Evolutionary conservation across 176 grass and related monocot genomes (phyloP).

Genomic region (barley (Hordeum vulgare)): DNA sequence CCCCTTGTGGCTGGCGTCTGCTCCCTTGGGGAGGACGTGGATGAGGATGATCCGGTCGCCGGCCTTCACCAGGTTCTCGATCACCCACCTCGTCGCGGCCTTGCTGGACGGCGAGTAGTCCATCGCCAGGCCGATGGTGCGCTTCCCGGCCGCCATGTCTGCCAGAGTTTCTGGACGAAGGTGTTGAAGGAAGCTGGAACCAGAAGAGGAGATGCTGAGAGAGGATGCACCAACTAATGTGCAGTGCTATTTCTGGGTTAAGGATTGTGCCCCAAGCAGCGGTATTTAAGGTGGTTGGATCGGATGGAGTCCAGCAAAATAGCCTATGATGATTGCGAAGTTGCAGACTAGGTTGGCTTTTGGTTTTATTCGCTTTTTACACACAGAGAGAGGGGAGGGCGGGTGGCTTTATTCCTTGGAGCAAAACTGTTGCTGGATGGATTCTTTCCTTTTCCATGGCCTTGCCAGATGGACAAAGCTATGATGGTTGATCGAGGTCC

Average conservation of each 20-base stretch:
- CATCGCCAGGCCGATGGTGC: constrained; percentile 56
- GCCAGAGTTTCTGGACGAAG: constrained; percentile 4
- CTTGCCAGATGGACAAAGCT: constrained; percentile 21
- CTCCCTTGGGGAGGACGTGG: constrained; percentile 52
- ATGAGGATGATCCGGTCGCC: constrained; percentile 55
- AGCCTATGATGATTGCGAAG: constrained; percentile 4
- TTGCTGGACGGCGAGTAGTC: constrained; percentile 88
- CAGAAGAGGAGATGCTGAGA: not conserved
- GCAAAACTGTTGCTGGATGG: not conserved
- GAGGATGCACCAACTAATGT: not conserved
- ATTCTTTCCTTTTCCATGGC: constrained; percentile 11
- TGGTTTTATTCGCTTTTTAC: not conserved
- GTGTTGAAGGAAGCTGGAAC: constrained; percentile 4
- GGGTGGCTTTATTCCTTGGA: constrained; percentile 28
- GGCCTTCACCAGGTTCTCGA: constrained; percentile 36
- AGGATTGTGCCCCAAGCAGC: constrained; percentile 18
- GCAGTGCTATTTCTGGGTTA: constrained; percentile 8
- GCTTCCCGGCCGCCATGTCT: constrained; percentile 23
- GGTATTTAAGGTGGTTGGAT: constrained; percentile 16
- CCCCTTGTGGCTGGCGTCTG: constrained; percentile 49
- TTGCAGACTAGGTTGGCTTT: constrained; percentile 17
- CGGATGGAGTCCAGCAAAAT: constrained; percentile 13
- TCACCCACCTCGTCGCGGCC: constrained; percentile 44
- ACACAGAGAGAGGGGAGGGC: too few relatives aligned
- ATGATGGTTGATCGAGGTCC: not conserved